Evolutionary conservation across 306 rosid species (phyloP), one percentile per base, ranked within the genome.

Genomic region (Acmispon strigosus): DNA sequence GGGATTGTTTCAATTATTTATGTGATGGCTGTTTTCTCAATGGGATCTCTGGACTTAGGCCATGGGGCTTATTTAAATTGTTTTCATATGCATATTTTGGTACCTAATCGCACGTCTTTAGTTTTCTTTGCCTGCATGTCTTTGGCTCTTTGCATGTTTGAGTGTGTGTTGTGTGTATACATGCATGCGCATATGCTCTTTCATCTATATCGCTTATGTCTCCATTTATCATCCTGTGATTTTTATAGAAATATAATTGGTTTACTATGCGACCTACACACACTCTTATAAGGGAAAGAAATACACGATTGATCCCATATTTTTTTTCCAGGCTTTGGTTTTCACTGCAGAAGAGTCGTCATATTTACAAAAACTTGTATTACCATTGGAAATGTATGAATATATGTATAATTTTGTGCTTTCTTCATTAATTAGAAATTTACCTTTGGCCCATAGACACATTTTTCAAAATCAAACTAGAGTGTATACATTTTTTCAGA

Each of bases 61-160:
- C 36, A 58, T 52, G 14, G 69, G 80, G 57, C 43, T 49, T 37
- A 9, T 45, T 70, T 77, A 17, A 80, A 43, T 54, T 53, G 53
- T 20, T 60, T 20, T 66, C 27, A 32, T 16, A 11, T 66, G 53
- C 62, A 57, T 29, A 19, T 56, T 57, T 72, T 65, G 22, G 43
- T 72, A 18, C 44, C 44, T 13, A 49, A 50, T 45, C 13, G 78
- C 42, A 17, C 49, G 62, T 29, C 48, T 20, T 58, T 59, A 42
- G 42, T 59, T 72, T 72, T 65, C 65, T 71, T 34, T 76, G 62
- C 55, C n/a, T 36, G 51, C 19, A 15, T 36, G 59, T 56, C 57
- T 66, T 58, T 72, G 29, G 13, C 55, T 64, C 53, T 61, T 69
- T 62, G 49, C 16, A 10, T 56, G 66, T 73, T 15, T 66, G 45